These are phyloP conservation scores for Fusarium beomiforme DNA, from an alignment of 2,329 filamentous ascomycete genomes.

Conservation along the genomic window DNA sequence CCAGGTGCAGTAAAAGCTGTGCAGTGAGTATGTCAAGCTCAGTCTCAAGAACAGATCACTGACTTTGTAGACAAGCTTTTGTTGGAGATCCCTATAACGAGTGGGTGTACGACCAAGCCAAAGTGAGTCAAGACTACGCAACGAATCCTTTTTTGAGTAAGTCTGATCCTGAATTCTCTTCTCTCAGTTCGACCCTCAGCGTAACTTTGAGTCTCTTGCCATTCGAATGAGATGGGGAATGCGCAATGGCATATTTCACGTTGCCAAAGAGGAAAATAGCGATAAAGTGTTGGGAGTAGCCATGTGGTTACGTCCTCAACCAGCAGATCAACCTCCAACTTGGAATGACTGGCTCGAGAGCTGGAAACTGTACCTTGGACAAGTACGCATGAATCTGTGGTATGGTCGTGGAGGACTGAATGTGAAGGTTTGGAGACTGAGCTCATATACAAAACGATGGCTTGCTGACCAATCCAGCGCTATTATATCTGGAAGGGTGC, in stretches of 20 bases:
- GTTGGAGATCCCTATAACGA: conserved; percentile 72
- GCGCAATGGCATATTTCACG: conserved; percentile 73
- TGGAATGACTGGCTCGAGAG: conserved; percentile 71
- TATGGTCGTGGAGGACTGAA: conserved; percentile 76
- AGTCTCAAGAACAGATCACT: accelerated
- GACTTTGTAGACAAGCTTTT: conserved; percentile 61
- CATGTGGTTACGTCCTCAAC: conserved; percentile 74
- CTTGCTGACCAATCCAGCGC: conserved; percentile 50
- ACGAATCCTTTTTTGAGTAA: accelerated
- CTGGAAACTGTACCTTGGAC: conserved; percentile 73
- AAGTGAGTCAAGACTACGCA: conserved; percentile 46
- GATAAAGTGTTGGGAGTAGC: conserved; percentile 73
- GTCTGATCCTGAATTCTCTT: not conserved
- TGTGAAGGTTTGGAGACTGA: conserved; percentile 55
- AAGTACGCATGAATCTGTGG: conserved; percentile 73
- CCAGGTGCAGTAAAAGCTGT: conserved; percentile 71
- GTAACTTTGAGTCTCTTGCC: conserved; percentile 71
- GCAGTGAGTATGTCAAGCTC: conserved; percentile 51
- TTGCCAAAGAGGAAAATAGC: conserved; percentile 68
- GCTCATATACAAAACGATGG: accelerated
- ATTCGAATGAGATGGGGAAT: conserved; percentile 78
- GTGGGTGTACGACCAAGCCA: conserved; percentile 70
- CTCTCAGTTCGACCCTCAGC: conserved; percentile 63
- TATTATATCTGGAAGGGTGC: conserved; percentile 79
- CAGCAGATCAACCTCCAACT: conserved; percentile 56